phyloP scores from a whole-genome alignment of 2,329 filamentous ascomycete genomes.

The Sclerotinia subarctica region DNA sequence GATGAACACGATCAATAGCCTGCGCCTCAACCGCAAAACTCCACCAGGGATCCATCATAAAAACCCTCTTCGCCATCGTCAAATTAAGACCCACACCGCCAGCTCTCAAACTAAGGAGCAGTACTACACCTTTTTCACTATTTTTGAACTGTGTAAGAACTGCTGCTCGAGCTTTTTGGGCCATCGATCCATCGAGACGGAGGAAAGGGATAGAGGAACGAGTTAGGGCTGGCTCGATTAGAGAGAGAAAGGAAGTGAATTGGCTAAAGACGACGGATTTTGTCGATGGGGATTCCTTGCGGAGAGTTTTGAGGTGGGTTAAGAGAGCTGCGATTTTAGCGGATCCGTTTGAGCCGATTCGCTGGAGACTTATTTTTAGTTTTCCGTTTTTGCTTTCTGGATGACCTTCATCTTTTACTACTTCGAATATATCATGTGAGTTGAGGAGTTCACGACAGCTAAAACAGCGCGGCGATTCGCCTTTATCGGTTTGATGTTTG shows the following conservation, averaged over 20 bases:
- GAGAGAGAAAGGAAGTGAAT: constrained; percentile 91
- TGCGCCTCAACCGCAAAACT: constrained; percentile 95
- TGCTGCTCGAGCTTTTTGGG: constrained; percentile 76
- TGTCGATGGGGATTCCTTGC: constrained; percentile 61
- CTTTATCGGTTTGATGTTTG: constrained; percentile 76
- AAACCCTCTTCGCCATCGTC: constrained; percentile 83
- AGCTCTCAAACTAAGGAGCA: constrained; percentile 81
- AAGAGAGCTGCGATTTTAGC: constrained; percentile 85
- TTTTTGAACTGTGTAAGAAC: constrained; percentile 72
- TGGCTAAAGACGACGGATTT: constrained; percentile 96
- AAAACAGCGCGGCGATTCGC: constrained; percentile 77
- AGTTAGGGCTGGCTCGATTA: constrained; percentile 78
- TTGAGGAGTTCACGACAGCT: constrained; percentile 84
- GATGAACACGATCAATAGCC: constrained; percentile 94
- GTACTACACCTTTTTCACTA: constrained; percentile 61
- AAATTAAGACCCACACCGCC: constrained; percentile 93
- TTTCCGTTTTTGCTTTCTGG: constrained; percentile 45
- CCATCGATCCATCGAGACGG: constrained; percentile 89
- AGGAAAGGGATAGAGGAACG: constrained; percentile 72
- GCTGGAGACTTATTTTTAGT: constrained; percentile 57
- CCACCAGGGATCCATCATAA: constrained; percentile 99
- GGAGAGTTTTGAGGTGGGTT: constrained; percentile 66
- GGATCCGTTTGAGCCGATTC: constrained; percentile 66
- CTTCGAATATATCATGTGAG: constrained; percentile 83
- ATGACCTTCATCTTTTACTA: constrained; percentile 73